Evolutionary conservation across 768 basidiomycete genomes (phyloP), one percentile per base, ranked within the genome.

Genomic region (Russula sp.): DNA sequence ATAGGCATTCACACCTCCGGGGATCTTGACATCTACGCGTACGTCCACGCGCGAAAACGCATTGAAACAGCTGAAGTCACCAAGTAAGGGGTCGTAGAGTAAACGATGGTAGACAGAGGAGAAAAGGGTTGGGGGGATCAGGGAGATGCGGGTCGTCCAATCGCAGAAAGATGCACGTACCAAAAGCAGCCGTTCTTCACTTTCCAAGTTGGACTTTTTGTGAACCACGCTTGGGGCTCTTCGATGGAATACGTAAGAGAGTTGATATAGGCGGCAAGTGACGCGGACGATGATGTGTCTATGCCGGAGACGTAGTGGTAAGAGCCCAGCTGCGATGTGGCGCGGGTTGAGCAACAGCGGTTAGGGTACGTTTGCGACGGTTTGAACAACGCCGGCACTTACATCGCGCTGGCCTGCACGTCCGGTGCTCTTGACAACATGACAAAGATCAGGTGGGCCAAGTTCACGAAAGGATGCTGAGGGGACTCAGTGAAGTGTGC

Each of bases 231-330:
- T 32, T 86, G 83, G 59, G 81, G 85, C 67, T 95, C 94, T 71
- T 98, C 97, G 65, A 98, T 87, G 18, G 88, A 84, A 71, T 98
- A 98, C 6, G 93, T 96, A n/a, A 98, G 80, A 27, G 94, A 97
- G 77, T 99, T 98, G 75, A 98, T 90, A 75, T 99, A 99, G 11
- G 97, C 96, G 5, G 97, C 97, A 34, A 99, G 82, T 0, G 94
- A 96, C 4, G 97, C 97, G 20, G 95, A 98, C 6, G 96, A 97
- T 18, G 94, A 98, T 1, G 96, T 94, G 74, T 99, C 97, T 57
- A 99, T 92, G n/a, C 97, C 96, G 0, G 97, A 99, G 62, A 97
- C 84, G 69, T 92, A 98, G 76, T 99, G 97, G 73, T 98, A 98
- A 40, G 96, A 98, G 44, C 94, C 93, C 62, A 93, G 79, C 94